Evolutionary conservation across 1,139 yeast genomes (phyloP), one percentile per base, ranked within the genome.

Genomic region (Hemisphaericaspora xylanilytica): DNA sequence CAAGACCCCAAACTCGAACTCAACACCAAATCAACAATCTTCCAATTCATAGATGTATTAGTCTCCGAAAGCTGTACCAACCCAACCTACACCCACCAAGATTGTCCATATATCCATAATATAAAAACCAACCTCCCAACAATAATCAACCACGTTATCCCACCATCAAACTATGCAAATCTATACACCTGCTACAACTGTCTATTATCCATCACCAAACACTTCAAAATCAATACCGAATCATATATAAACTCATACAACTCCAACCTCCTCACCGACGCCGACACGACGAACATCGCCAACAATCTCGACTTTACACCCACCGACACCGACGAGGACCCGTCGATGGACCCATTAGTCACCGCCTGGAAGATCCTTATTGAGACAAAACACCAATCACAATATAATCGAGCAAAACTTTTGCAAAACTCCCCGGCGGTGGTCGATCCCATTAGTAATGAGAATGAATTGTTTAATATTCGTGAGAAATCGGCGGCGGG

Each of bases 21-120:
- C 32, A 85, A 85, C 52, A 65, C 75, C 28, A 71, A 86, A 43
- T 67, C 86, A 29, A 85, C 85, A 47, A 71, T 85, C 10, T 71
- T 87, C 43, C 86, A 80, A 53, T 80, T 85, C 50, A 58, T 87
- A 2, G 92, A 85, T 45, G 74, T 80, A 6, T 59, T 86, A 28
- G 59, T 76, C 6, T 55, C 58, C 30, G 70, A 69, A 40, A 56
- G 35, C 55, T 59, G 10, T 60, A 68, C 3, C 61, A 56, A 38
- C 69, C 59, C 34, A 61, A 57, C 55, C 37, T 6, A 25, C 6
- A 5, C 14, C 13, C 15, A 10, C 5, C 11, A 25, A 5, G 15
- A 12, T 25, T 12, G 59, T 38, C 78, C 73, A 21, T 83, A 81
- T 52, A 61, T 81, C n/a, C 63, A 63, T 28, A 66, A 59, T 24